Evolutionary conservation across 495 filamentous ascomycete genomes (phyloP), one percentile per base, ranked within the genome.

Genomic region (Neurospora sp.): DNA sequence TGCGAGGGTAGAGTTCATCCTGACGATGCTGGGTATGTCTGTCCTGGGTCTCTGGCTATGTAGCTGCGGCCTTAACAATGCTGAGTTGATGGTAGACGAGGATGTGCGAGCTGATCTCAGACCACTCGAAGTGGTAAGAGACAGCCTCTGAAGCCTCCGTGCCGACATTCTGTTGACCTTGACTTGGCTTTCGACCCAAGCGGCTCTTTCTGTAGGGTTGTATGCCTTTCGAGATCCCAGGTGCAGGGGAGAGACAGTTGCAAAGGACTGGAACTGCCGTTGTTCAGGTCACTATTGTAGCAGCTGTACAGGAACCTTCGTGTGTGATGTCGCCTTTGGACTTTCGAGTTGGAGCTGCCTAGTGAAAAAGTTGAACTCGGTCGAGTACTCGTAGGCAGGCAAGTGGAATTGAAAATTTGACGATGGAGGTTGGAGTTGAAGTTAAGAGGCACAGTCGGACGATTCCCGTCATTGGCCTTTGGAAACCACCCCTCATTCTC

Each of bases 1-100:
- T 44, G 93, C 93, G 70, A 94, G 74, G 12, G 80, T 80, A 69
- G 83, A 76, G 54, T 66, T 66, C 77, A 79, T 77, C 46, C 66
- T 81, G 62, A 48, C 38, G 2, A 38, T 69, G 41, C 39, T 75
- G 31, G 39, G 5, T 35, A 42, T 70, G 54, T 70, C 73, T 35
- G 41, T 74, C 9, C 39, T 23, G 23, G 12, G 39, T 31, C 12
- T 31, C 37, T 35, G 35, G 27, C 6, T 20, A 40, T 38, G 70
- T 40, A 62, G 40, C 12, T 27, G 41, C 62, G 71, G 54, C 70
- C 31, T 40, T 39, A 37, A 18, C 27, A 66, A 37, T 8, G 14
- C 31, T 1, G 54, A 16, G 27, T 27, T 62, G 54, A 62, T 16
- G 27, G 27, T 35, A 16, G 54, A 35, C 11, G 54, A 37, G 27